Percentiles rank a stretch among this genome's conserved stretches.
Evolutionary conservation across 1,284 basidiomycete species (phyloP).

Genomic region (Moniliella sp.): DNA sequence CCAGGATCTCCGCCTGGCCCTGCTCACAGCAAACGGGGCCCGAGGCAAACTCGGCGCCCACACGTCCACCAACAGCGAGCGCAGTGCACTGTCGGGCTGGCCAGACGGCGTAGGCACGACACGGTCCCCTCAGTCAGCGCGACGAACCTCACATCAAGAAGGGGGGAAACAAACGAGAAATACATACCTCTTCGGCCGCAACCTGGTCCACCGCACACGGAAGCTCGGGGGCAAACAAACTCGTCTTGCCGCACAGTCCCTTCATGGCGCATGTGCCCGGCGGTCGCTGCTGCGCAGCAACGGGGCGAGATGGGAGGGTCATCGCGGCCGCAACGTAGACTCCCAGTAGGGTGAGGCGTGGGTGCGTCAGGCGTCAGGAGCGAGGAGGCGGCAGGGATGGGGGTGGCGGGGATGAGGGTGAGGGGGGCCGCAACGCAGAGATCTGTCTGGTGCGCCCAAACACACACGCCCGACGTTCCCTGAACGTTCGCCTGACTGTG

Average conservation of each 20-base stretch:
- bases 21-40: constrained; percentile 55
- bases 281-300: too few species aligned
- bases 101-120: constrained; percentile 1
- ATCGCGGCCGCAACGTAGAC: not conserved
- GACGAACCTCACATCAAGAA: not conserved
- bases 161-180: too few species aligned
- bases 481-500: too few species aligned
- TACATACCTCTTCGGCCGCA: constrained; percentile 2
- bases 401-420: too few species aligned
- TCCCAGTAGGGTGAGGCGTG: not conserved
- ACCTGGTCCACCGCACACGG: constrained; percentile 14
- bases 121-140: not conserved
- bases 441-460: too few species aligned
- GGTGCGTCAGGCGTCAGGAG: not conserved
- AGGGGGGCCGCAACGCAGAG: too few species aligned
- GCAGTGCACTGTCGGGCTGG: constrained; percentile 4
- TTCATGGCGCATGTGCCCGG: constrained; percentile 18
- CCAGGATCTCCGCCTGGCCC: constrained; percentile 56
- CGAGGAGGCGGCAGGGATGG: not conserved
- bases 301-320: too few species aligned
- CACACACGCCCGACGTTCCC: too few species aligned
- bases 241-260: constrained; percentile 22
- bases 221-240: constrained; percentile 14
- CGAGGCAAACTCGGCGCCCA: constrained; percentile 56
- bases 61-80: constrained; percentile 42